These are phyloP conservation scores for Candida neerlandica DNA, from an alignment of 1,139 yeast genomes.

Conservation along the genomic window DNA sequence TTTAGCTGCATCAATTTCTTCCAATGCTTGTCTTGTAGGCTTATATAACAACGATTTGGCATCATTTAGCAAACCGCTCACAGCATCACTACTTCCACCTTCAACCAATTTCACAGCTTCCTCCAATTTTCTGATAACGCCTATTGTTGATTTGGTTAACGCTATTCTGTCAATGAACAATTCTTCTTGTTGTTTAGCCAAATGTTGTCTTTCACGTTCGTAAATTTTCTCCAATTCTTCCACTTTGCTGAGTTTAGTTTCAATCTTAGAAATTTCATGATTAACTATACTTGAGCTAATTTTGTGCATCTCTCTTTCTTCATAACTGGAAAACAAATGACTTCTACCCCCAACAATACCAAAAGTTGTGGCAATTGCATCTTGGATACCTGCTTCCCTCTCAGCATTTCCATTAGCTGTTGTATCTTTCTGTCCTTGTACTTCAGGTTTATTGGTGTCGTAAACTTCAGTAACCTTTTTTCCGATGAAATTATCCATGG, in stretches of 20 bases:
- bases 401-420: conserved; percentile 37
- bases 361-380: conserved; percentile 50
- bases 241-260: conserved; percentile 71
- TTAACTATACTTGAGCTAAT: conserved; percentile 63
- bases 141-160: conserved; percentile 61
- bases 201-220: conserved; percentile 73
- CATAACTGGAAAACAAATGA: conserved; percentile 78
- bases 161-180: conserved; percentile 77
- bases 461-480: conserved; percentile 36
- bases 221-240: conserved; percentile 74
- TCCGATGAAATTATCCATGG: conserved; percentile 52
- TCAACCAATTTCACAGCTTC: conserved; percentile 44
- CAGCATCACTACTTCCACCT: conserved; percentile 16
- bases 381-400: conserved; percentile 8
- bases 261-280: conserved; percentile 73
- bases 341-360: conserved; percentile 81
- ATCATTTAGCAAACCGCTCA: conserved; percentile 39
- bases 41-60: conserved; percentile 53
- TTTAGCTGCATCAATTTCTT: conserved; percentile 13
- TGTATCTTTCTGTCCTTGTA: conserved; percentile 21
- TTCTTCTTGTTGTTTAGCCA: conserved; percentile 80
- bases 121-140: conserved; percentile 52
- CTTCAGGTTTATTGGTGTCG: conserved; percentile 26
- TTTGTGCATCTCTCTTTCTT: conserved; percentile 76
- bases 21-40: conserved; percentile 46